Conservation (phyloP, 768 basidiomycete genomes). For the Leccinum disarticulatum region DNA sequence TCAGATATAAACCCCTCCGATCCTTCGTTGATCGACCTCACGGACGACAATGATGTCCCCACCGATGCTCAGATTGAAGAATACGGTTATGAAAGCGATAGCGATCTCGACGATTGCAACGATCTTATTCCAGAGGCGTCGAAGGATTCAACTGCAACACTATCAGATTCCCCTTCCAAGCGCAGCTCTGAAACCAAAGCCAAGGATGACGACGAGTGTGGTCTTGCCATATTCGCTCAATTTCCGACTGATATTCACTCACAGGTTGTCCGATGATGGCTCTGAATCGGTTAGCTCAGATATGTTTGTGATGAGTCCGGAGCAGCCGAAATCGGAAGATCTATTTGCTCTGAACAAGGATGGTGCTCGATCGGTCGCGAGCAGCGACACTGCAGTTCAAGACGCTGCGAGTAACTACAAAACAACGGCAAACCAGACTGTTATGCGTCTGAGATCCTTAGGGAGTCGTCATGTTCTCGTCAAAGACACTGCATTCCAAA, state of each 20-base stretch:
- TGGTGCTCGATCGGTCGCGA: slow-evolving; percentile 1
- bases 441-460: slow-evolving; percentile 13
- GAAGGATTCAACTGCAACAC: neutral
- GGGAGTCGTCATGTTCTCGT: slow-evolving; percentile 20
- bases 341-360: neutral
- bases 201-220: slow-evolving; percentile 14
- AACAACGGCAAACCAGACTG: neutral
- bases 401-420: neutral
- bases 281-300: slow-evolving; percentile 18
- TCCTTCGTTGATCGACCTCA: slow-evolving; percentile 16
- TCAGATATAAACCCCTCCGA: slow-evolving; percentile 12
- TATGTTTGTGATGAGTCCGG: slow-evolving; percentile 20
- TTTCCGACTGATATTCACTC: neutral
- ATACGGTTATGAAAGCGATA: slow-evolving; percentile 35
- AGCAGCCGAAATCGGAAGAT: slow-evolving; percentile 1
- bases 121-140: neutral
- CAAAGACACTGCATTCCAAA: slow-evolving; percentile 24
- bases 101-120: slow-evolving; percentile 34
- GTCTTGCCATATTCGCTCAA: neutral
- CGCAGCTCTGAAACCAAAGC: neutral
- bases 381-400: slow-evolving; percentile 10
- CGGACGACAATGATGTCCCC: slow-evolving; percentile 10
- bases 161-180: neutral
- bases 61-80: slow-evolving; percentile 13
- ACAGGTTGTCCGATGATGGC: slow-evolving; percentile 13